Evolutionary conservation across 768 basidiomycete genomes (phyloP), one percentile per base, ranked within the genome.

Genomic region (Lactarius sp.): DNA sequence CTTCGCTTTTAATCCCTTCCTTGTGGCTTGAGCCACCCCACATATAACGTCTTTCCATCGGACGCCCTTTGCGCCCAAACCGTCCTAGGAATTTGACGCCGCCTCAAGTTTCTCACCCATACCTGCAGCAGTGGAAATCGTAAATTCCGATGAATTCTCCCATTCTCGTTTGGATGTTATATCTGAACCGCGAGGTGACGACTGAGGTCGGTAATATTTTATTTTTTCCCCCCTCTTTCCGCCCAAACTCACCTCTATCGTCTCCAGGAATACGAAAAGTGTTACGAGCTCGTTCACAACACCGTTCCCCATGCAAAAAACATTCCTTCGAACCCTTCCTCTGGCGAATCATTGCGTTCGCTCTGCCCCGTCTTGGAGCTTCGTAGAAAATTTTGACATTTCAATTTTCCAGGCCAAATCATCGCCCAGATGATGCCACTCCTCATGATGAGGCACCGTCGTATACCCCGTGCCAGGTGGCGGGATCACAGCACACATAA

Each of bases 371-470:
- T 20, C 37, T 47, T 22, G 47, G 54, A 47, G 34, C 42, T 22
- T 12, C 49, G 3, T 58, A 41, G 56, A 65, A 70, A 27, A 66
- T 60, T 59, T 53, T 41, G 52, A 66, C 22, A 14, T 62, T 52
- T 56, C 46, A 37, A 42, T 49, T 55, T 22, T 51, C 41, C 73
- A 91, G 90, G 88, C 22, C 81, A 83, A 70, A 76, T 88, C 68
- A 85, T 92, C 72, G 84, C 85, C 18, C 79, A 86, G 67, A 86
- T 91, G 78, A 75, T 92, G 10, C 90, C 90, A 0, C 76, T 91
- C 13, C 84, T 91, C 68, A 90, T 92, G 90, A 91, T 91, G 90
- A 77, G 89, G 16, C 90, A 91, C 72, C 79, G 89, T 60, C 84
- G 90, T 44, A 87, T 91, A 73, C 87, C 90, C 1, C 79, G 89